phyloP scores from a whole-genome alignment of 2,329 filamentous ascomycete genomes.

The Fusarium pseudocircinatum region DNA sequence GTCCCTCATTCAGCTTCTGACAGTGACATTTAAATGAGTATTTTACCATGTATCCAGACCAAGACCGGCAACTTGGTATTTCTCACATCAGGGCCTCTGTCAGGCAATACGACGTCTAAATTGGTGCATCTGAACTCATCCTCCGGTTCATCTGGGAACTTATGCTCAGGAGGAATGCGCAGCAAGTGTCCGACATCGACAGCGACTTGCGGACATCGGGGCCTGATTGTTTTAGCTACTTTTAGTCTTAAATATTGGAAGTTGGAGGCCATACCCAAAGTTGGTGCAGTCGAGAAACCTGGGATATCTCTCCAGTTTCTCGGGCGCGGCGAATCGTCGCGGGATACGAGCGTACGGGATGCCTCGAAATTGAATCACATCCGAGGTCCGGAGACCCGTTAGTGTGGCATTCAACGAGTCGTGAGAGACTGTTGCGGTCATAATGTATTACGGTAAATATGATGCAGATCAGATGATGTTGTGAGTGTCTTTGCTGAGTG shows the following conservation, averaged over 20 bases:
- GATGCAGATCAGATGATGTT: accelerated
- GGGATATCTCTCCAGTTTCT: not conserved
- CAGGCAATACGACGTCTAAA: slow-evolving; percentile 51
- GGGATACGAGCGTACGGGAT: slow-evolving; percentile 3
- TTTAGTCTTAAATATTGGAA: accelerated
- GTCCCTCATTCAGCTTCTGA: not conserved
- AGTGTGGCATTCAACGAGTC: not conserved
- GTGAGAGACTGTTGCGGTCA: not conserved
- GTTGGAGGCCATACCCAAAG: not conserved
- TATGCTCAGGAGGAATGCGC: slow-evolving; percentile 49
- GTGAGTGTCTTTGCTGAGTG: not conserved
- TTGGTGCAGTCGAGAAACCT: not conserved
- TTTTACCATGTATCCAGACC: slow-evolving; percentile 56
- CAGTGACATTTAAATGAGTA: accelerated
- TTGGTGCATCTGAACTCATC: slow-evolving; percentile 57
- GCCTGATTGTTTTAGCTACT: slow-evolving; percentile 35
- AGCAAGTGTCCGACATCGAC: slow-evolving; percentile 55
- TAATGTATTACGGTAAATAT: not conserved
- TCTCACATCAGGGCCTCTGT: not conserved
- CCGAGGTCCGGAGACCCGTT: not conserved
- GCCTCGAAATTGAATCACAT: slow-evolving; percentile 7
- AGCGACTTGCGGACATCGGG: slow-evolving; percentile 53
- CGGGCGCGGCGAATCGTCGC: not conserved
- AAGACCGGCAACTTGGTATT: slow-evolving; percentile 49
- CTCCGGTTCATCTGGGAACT: slow-evolving; percentile 42